These are phyloP conservation scores for Neospora caninum DNA, from an alignment of 169 alveolate species.

Conservation along the genomic window DNA sequence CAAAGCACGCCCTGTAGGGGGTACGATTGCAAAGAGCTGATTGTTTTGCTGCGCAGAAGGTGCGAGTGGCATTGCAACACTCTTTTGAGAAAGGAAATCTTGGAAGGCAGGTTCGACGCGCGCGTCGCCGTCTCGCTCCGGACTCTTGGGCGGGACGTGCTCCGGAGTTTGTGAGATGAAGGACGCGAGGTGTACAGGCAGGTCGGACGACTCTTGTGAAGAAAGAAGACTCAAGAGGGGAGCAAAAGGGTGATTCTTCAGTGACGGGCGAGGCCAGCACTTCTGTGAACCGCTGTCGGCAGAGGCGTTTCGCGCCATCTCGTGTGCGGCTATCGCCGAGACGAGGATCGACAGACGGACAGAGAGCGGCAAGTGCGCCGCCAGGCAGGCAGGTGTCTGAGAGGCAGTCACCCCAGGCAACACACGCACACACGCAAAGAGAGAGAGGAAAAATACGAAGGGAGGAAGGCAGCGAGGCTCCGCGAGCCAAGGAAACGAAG, in stretches of 20 bases:
- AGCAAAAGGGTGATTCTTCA: no score
- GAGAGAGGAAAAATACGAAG: background rate
- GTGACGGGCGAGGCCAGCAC: no score
- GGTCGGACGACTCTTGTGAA: background rate
- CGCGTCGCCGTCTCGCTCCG: background rate
- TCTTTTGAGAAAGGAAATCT: background rate
- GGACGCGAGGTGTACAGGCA: background rate
- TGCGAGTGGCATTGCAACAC: no score
- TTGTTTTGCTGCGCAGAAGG: no score
- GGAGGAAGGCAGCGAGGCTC: background rate
- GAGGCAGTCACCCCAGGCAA: background rate
- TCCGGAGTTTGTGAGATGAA: no score
- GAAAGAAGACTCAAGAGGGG: no score
- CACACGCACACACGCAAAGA: background rate
- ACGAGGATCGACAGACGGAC: constrained; percentile 8
- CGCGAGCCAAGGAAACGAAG: background rate
- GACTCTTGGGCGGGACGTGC: background rate
- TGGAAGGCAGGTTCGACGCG: background rate
- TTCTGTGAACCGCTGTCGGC: no score
- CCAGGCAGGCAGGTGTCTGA: constrained; percentile 14
- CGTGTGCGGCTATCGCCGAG: background rate
- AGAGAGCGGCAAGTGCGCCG: background rate
- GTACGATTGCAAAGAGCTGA: no score
- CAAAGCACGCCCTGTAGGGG: no score
- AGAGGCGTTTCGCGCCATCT: background rate